These are phyloP conservation scores for Entophlyctis luteolus DNA, from an alignment of 192 early-diverging fungal genomes.

Conservation along the genomic window DNA sequence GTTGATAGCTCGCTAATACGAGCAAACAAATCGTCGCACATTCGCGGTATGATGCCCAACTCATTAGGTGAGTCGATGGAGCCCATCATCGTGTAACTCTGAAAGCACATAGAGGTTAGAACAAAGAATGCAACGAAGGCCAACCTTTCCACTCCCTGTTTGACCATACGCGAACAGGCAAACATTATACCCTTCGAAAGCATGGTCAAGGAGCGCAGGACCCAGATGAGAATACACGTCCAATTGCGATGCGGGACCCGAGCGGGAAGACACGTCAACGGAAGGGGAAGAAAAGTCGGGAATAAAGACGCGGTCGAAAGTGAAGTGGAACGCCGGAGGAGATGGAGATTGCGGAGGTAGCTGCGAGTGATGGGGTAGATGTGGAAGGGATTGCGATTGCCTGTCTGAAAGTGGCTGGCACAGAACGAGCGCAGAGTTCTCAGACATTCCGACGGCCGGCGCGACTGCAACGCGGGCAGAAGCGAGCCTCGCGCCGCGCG, in stretches of 20 bases:
- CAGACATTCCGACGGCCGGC: neutral
- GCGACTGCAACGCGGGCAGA: neutral
- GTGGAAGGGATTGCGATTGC: too few relatives aligned
- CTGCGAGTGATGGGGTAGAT: too few relatives aligned
- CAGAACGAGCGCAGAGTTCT: neutral
- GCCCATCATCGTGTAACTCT: constrained; percentile 66
- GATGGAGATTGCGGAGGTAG: too few relatives aligned
- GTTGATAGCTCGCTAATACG: constrained; percentile 43
- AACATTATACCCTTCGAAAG: constrained; percentile 85
- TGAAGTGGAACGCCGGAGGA: constrained; percentile 70
- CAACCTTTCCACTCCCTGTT: constrained; percentile 70
- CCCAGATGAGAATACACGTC: constrained; percentile 74
- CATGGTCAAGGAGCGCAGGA: constrained; percentile 73
- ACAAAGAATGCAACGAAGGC: neutral
- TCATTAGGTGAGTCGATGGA: neutral
- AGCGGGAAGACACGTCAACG: constrained; percentile 53
- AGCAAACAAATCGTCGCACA: constrained; percentile 76
- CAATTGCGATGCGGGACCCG: constrained; percentile 68
- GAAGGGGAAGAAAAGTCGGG: constrained; percentile 35
- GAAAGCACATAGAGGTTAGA: neutral
- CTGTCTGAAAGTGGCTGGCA: too few relatives aligned
- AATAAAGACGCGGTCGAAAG: constrained; percentile 90
- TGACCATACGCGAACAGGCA: constrained; percentile 93
- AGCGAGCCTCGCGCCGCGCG: too few relatives aligned
- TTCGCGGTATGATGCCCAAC: constrained; percentile 77